Conservation (phyloP, 495 filamentous ascomycete species). For the Aspergillus haitiensis region DNA sequence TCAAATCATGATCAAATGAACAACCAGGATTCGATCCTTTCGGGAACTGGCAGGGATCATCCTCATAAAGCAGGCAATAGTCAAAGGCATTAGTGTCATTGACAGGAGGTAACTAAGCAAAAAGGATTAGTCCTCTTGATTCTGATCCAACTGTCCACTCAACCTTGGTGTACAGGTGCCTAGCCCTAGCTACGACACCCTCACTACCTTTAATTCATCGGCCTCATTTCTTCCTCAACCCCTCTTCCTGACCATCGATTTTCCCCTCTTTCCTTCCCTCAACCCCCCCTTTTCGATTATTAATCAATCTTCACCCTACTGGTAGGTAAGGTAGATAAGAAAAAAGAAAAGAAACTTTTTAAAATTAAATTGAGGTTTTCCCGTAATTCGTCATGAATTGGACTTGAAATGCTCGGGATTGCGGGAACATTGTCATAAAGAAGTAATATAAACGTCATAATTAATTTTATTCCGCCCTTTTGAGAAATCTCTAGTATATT, state of each 20-base stretch:
- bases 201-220: not conserved
- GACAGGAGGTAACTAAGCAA: not conserved
- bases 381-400: too few relatives aligned
- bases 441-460: too few relatives aligned
- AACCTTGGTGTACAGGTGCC: too few relatives aligned
- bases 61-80: constrained; percentile 3
- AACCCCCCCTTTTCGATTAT: not conserved
- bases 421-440: too few relatives aligned
- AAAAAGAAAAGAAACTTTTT: too few relatives aligned
- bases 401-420: too few relatives aligned
- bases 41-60: constrained; percentile 14
- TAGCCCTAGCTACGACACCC: too few relatives aligned
- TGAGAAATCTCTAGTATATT: too few relatives aligned
- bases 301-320: not conserved
- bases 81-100: not conserved
- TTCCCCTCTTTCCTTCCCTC: not conserved
- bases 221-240: not conserved
- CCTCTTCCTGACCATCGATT: not conserved
- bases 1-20: not conserved
- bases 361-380: too few relatives aligned
- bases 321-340: too few relatives aligned
- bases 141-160: too few relatives aligned
- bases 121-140: not conserved
- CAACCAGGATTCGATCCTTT: constrained; percentile 12
- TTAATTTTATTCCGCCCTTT: too few relatives aligned